Evolutionary conservation across 2,329 filamentous ascomycete species (phyloP), one percentile per base, ranked within the genome.

Genomic region (Pseudogymnoascus sp.): DNA sequence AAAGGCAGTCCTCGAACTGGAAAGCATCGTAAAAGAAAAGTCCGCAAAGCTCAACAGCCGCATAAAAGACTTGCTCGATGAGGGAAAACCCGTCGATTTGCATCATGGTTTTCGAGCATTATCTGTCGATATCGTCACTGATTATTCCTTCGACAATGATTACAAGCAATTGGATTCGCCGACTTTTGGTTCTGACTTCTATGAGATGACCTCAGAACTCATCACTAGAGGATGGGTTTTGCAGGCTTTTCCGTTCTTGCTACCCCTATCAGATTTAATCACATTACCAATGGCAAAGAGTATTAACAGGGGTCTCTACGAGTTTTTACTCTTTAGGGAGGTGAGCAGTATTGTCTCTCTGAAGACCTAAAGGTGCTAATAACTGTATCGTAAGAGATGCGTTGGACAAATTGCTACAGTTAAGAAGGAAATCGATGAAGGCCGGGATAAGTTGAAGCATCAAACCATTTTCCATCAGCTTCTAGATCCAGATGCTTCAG

Each of bases 71-170:
- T 66, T 54, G n/a, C 64, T 71, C 12, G 51, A 64, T 1, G 61
- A 26, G 4, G 64, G 60, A 6, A 40, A 68, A 54, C 39, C 66
- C 3, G 68, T 73, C 18, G 69, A 73, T 64, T 60, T 72, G n/a
- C 67, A 71, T 61, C 68, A 70, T 60, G 68, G 64, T 16, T 71
- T 70, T 61, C 68, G 70, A 37, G 66, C 71, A 12, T 63, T 74
- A 8, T 70, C 69, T 0, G 66, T 71, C 11, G 72, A 74, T 63
- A 64, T 74, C 23, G 70, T 72, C 36, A 69, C 70, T 6, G 69
- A 74, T n/a, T 74, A 73, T 64, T 68, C 70, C 1, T 74, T 74
- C 42, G 71, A 65, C 7, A 64, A 69, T 6, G 68, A 66, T 40
- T 73, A 73, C 62, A 66, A 75, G 37, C 67, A 70, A 8, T 62